phyloP scores from a whole-genome alignment of 2,329 filamentous ascomycete genomes.

The Sporothrix globosa region DNA sequence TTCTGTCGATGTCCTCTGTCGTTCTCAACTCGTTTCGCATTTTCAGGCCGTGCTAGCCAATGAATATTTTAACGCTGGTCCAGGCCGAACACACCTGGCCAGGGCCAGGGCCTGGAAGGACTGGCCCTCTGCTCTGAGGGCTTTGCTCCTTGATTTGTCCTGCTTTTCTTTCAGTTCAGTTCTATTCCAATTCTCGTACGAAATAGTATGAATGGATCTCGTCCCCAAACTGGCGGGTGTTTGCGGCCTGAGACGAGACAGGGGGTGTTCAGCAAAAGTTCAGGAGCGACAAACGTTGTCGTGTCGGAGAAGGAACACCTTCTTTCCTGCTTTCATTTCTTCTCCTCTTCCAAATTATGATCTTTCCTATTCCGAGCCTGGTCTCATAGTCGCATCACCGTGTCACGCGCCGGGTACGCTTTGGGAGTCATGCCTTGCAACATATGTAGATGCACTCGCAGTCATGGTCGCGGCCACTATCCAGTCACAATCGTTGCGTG shows the following conservation, averaged over 20 bases:
- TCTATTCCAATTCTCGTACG: background rate
- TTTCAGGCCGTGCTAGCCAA: conserved; percentile 33
- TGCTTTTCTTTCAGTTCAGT: background rate
- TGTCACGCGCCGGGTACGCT: conserved; percentile 17
- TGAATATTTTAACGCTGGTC: conserved; percentile 35
- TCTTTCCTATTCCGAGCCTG: background rate
- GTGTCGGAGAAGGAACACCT: background rate
- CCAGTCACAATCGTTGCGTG: conserved; percentile 7
- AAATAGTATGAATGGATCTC: background rate
- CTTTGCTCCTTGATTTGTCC: too few species aligned
- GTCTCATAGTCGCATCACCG: background rate
- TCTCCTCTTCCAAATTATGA: background rate
- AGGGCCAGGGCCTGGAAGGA: conserved; percentile 5
- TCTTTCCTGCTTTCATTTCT: background rate
- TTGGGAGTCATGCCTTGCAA: conserved; percentile 14
- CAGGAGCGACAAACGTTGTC: conserved; percentile 7
- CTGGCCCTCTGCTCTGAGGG: background rate
- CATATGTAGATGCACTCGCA: background rate
- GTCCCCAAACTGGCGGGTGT: conserved; percentile 1
- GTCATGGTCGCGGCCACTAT: background rate
- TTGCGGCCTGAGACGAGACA: conserved; percentile 19
- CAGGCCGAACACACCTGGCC: conserved; percentile 25
- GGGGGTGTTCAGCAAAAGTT: background rate
- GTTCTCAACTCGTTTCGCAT: conserved; percentile 34
- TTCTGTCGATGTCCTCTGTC: background rate